Base-by-base conservation (phyloP, 306 rosid genomes). In the Macrotyloma uniflorum region DNA sequence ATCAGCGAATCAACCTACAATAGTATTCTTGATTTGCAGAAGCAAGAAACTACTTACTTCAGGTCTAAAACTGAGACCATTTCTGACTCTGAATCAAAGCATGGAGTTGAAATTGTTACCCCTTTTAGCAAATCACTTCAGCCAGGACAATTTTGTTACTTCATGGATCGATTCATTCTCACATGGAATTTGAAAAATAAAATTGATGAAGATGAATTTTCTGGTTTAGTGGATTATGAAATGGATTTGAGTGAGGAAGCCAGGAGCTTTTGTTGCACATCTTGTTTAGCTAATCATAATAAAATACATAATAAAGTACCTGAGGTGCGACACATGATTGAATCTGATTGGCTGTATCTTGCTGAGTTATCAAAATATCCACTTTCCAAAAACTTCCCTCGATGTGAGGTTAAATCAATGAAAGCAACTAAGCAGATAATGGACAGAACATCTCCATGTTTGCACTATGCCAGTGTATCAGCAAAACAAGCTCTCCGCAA, bases 261-360 rank as follows among this genome's bases (percentile, higher is more conserved):
- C 23, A 2, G 43, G 40, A 30, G 30, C 62, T 70, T 35, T 68
- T 83, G 45, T 63, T 83, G 87, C 83, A 53, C 76, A 61, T 70
- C 84, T 53, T 88, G 92, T 79, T 53, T 78, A 42, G 72, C 79
- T 72, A 79, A 73, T 57, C 68, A 66, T 53, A 70, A 83, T 72
- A 24, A 40, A 59, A 81, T 15, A 66, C 84, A 66, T 53, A 70
- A 81, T 72, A 24, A 40, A 59, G 82, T 15, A 66, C 84, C 64
- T 54, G 68, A 82, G 72, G 86, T 93, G 80, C 97, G 97, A 12
- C 88, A 79, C 85, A 85, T 95, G 99, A 61, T 59, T 71, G 98
- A 95, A 86, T 83, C 89, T 36, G 98, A 95, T 72, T 95, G 99
- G 99, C 74, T 95, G 76, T 88, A 93, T 88, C 93, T 95, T 73